Base-by-base conservation (phyloP, 1,284 basidiomycete genomes). In the Anthracocystis panici-leucophaei region DNA sequence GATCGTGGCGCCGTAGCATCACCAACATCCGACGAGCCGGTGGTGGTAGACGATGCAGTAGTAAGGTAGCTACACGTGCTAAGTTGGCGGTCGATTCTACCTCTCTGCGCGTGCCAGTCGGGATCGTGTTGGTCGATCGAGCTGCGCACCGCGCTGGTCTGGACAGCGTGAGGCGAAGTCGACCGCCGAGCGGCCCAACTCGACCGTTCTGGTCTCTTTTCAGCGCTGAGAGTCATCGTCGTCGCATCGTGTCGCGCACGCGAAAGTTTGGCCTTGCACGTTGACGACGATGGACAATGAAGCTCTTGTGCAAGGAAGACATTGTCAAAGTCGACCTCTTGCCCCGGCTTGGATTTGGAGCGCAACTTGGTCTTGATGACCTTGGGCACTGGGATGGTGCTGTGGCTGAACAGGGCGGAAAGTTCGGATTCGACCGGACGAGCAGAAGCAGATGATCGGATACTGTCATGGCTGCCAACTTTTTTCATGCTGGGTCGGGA, bases 231-330 rank as follows among this genome's bases (percentile, higher is more conserved):
- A 27, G 3, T 27, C 42, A 20, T 56, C 44, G n/a, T 25, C n/a
- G 25, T 18, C 14, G 45, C 41, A 11, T 71, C 68, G 12, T 35
- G 40, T 10, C 45, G 68, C 12, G 45, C 40, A n/a, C 57, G 23
- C 11, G 45, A 23, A 6, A 62, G 57, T 23, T 40, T 33, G 5
- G 62, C 50, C 16, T 61, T 59, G 27, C 31, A 14, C 16, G 25
- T 16, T 3, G 20, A 33, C 2, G 62, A 35, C 5, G 33, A 21
- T 8, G 69, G 35, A 20, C 65, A 45, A 21, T 58, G 40, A 11
- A 86, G 77, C 66, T 85, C 84, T 51, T 86, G 85, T 0, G 82
- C 84, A 6, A 86, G 78, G 50, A 84, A 85, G 29, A 85, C 65
- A 14, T 66, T 57, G 31, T 64, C 65, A 33, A 86, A 84, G 38